phyloP scores from a whole-genome alignment of 192 early-diverging fungal genomes.

The Gaertneriomyces semiglobifer region DNA sequence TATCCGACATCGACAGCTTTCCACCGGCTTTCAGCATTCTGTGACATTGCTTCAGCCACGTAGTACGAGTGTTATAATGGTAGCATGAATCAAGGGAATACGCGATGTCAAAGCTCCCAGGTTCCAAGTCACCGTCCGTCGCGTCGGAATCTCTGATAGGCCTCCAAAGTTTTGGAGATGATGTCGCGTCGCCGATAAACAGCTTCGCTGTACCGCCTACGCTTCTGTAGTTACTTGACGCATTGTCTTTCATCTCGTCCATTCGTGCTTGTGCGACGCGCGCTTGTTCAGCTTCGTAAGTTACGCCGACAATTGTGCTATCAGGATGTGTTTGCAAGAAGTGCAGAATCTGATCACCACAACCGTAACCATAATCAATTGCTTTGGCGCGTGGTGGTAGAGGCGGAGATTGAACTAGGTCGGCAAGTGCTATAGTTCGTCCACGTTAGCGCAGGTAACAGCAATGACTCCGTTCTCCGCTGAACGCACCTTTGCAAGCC shows the following conservation, averaged over 20 bases:
- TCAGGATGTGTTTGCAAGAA: constrained; percentile 16
- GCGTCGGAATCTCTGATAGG: not conserved
- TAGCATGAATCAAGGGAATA: constrained; percentile 39
- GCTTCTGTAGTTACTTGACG: not conserved
- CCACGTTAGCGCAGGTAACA: too few relatives aligned
- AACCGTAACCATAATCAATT: constrained; percentile 39
- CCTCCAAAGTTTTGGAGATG: constrained; percentile 19
- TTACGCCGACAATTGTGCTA: constrained; percentile 24
- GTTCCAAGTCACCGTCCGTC: not conserved
- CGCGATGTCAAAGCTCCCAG: constrained; percentile 26
- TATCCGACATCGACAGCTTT: constrained; percentile 26
- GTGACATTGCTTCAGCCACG: constrained; percentile 19
- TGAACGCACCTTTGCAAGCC: constrained; percentile 15
- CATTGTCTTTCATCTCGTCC: too few relatives aligned
- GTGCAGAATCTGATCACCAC: constrained; percentile 39
- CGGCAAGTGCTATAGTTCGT: not conserved
- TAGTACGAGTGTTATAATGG: constrained; percentile 30
- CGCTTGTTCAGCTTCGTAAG: constrained; percentile 32
- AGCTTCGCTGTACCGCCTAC: constrained; percentile 3
- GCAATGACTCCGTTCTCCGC: too few relatives aligned
- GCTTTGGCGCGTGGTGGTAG: not conserved
- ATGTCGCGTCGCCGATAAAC: constrained; percentile 30
- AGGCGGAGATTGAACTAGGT: not conserved
- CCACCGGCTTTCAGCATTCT: constrained; percentile 12
- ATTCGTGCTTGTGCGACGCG: constrained; percentile 20